Conservation (phyloP, 2,329 filamentous ascomycete genomes). For the Hymenoscyphus albidus region DNA sequence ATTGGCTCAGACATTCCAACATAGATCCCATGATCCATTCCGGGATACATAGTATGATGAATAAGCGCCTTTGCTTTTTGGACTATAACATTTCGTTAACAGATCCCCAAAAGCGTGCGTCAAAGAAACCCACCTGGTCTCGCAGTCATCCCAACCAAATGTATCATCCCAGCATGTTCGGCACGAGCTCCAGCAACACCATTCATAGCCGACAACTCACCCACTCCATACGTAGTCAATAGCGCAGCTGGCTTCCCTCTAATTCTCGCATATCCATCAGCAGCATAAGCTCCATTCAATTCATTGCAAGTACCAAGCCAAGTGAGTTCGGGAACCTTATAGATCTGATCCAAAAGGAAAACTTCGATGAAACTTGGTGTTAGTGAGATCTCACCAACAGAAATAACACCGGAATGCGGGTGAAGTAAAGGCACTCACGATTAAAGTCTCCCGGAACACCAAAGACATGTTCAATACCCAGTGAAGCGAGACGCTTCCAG, state of each 20-base stretch:
- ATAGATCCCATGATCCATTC: constrained; percentile 53
- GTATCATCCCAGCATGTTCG: constrained; percentile 52
- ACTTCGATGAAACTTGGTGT: neutral
- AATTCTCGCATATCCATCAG: constrained; percentile 49
- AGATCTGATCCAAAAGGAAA: constrained; percentile 58
- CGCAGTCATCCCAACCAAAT: constrained; percentile 48
- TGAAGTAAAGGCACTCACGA: constrained; percentile 17
- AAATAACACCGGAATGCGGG: neutral
- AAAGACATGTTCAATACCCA: constrained; percentile 32
- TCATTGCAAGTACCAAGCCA: constrained; percentile 39
- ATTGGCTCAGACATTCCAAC: constrained; percentile 43
- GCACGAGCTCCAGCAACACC: constrained; percentile 56
- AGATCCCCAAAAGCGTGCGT: neutral
- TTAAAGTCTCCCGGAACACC: constrained; percentile 34
- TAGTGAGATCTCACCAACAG: constrained; percentile 34
- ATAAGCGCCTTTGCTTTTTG: constrained; percentile 44
- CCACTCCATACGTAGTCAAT: constrained; percentile 49
- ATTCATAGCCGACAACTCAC: constrained; percentile 55
- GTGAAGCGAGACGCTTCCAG: constrained; percentile 27
- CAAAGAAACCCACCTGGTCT: constrained; percentile 18
- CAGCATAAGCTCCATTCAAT: constrained; percentile 42
- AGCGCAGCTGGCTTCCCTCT: constrained; percentile 44
- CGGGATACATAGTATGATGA: constrained; percentile 55
- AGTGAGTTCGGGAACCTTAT: constrained; percentile 40
- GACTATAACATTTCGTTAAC: constrained; percentile 21